These are phyloP conservation scores for Immersiporthe knoxdaviesiana DNA, from an alignment of 2,329 filamentous ascomycete species.

Conservation along the genomic window DNA sequence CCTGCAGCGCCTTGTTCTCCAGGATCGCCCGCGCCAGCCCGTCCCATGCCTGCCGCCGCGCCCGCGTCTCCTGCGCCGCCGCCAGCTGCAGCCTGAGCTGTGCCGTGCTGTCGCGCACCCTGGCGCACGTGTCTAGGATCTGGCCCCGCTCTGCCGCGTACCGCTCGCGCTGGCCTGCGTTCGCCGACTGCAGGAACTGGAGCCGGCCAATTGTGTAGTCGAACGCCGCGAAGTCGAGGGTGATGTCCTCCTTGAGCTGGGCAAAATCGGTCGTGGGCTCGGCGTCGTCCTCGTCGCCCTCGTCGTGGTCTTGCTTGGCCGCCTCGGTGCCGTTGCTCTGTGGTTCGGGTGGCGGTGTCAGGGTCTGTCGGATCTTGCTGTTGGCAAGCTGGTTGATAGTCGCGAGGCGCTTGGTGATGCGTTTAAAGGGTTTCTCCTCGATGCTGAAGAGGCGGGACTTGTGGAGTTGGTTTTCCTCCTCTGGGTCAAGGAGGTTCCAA, in stretches of 20 bases:
- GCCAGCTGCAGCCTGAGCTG: slow-evolving; percentile 76
- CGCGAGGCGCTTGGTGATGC: slow-evolving; percentile 80
- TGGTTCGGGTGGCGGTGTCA: slow-evolving; percentile 68
- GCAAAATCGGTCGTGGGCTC: slow-evolving; percentile 57
- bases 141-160: slow-evolving; percentile 80
- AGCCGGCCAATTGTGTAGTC: slow-evolving; percentile 85
- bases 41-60: slow-evolving; percentile 83
- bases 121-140: slow-evolving; percentile 77
- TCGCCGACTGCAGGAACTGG: slow-evolving; percentile 83
- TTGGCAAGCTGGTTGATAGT: slow-evolving; percentile 67
- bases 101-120: slow-evolving; percentile 75
- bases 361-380: slow-evolving; percentile 53
- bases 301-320: slow-evolving; percentile 38
- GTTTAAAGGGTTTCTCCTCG: slow-evolving; percentile 90
- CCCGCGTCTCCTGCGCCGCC: slow-evolving; percentile 73
- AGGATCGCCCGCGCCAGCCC: slow-evolving; percentile 86
- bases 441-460: slow-evolving; percentile 84
- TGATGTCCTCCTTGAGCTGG: slow-evolving; percentile 80
- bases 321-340: slow-evolving; percentile 27
- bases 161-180: slow-evolving; percentile 78
- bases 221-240: slow-evolving; percentile 86
- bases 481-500: slow-evolving; percentile 73
- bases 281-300: slow-evolving; percentile 28
- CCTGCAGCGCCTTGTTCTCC: slow-evolving; percentile 75
- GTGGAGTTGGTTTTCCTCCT: slow-evolving; percentile 83